Evolutionary conservation across 2,329 filamentous ascomycete genomes (phyloP).

Genomic region (Ophiostoma fasciatum): DNA sequence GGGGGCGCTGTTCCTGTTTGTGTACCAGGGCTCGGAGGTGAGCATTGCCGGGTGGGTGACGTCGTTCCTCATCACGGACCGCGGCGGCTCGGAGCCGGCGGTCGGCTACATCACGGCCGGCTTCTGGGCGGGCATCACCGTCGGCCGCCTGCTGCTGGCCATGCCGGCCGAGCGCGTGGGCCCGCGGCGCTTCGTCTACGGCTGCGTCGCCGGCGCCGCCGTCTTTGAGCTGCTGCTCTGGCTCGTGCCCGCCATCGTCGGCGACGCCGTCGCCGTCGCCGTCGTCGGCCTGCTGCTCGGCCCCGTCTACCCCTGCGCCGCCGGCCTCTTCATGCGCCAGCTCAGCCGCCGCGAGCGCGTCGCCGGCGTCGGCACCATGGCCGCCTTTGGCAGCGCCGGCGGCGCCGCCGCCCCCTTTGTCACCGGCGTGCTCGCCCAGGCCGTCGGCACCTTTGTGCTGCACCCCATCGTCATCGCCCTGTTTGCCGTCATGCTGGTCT

Average conservation of each 20-base stretch:
- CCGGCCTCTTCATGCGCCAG: slow-evolving; percentile 45
- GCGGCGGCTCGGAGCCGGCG: slow-evolving; percentile 50
- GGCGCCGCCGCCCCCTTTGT: slow-evolving; percentile 53
- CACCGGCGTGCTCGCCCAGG: slow-evolving; percentile 48
- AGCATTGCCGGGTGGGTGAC: slow-evolving; percentile 78
- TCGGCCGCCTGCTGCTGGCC: slow-evolving; percentile 59
- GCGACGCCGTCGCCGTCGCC: slow-evolving; percentile 50
- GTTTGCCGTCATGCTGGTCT: slow-evolving; percentile 48
- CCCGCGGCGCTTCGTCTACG: slow-evolving; percentile 54
- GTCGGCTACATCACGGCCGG: slow-evolving; percentile 70
- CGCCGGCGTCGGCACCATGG: slow-evolving; percentile 51
- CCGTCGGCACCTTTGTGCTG: slow-evolving; percentile 46
- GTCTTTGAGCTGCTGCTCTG: slow-evolving; percentile 65
- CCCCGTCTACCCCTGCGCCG: slow-evolving; percentile 63
- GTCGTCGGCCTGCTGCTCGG: slow-evolving; percentile 64
- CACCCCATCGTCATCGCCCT: slow-evolving; percentile 52
- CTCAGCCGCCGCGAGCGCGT: slow-evolving; percentile 46
- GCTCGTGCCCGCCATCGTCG: slow-evolving; percentile 61
- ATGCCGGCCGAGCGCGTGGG: slow-evolving; percentile 52
- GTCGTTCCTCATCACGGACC: slow-evolving; percentile 62
- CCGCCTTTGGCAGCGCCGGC: slow-evolving; percentile 53
- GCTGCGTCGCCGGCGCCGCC: slow-evolving; percentile 43
- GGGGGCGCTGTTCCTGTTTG: slow-evolving; percentile 69
- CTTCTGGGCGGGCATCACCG: slow-evolving; percentile 59
- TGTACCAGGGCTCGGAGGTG: slow-evolving; percentile 75